A percentile compares a stretch with the other conserved stretches of the same genome.
phyloP scores from a whole-genome alignment of 2,329 filamentous ascomycete species.

The Daldinia sp. region DNA sequence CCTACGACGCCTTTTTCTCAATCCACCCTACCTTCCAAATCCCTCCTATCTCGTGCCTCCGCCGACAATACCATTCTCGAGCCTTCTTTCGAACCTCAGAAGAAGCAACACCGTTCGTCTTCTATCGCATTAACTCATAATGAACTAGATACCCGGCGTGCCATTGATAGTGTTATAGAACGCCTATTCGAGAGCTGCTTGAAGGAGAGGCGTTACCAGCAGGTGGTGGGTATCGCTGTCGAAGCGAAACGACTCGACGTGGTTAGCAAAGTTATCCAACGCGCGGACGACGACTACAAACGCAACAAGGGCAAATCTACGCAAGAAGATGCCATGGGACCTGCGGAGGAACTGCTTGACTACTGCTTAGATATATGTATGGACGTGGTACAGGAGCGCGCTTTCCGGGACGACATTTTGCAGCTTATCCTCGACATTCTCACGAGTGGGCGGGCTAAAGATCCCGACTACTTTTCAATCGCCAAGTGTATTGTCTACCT shows the following conservation, averaged over 20 bases:
- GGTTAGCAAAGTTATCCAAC: slow-evolving; percentile 83
- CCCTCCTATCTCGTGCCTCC: slow-evolving; percentile 85
- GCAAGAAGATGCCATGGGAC: slow-evolving; percentile 59
- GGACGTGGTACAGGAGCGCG: slow-evolving; percentile 94
- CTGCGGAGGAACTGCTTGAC: slow-evolving; percentile 93
- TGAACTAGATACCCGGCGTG: slow-evolving; percentile 73
- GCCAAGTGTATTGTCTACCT: slow-evolving; percentile 97
- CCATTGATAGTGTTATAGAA: slow-evolving; percentile 84
- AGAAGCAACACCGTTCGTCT: slow-evolving; percentile 62
- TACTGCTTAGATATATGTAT: slow-evolving; percentile 96
- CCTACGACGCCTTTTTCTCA: slow-evolving; percentile 96
- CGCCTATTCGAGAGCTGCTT: slow-evolving; percentile 92
- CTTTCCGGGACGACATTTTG: slow-evolving; percentile 83
- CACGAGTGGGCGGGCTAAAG: slow-evolving; percentile 79
- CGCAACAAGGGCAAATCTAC: slow-evolving; percentile 69
- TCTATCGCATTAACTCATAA: slow-evolving; percentile 73
- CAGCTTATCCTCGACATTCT: slow-evolving; percentile 94
- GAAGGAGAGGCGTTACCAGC: slow-evolving; percentile 84
- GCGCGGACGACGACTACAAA: slow-evolving; percentile 87
- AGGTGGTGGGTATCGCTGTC: slow-evolving; percentile 95
- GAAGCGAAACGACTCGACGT: slow-evolving; percentile 93
- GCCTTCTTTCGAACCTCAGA: slow-evolving; percentile 61
- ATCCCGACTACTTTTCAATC: slow-evolving; percentile 96
- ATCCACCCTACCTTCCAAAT: slow-evolving; percentile 91
- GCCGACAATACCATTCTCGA: slow-evolving; percentile 70